A percentile compares a stretch with the other conserved stretches of the same genome.
phyloP scores from a whole-genome alignment of 2,329 filamentous ascomycete species.

The Fusarium miscanthi region DNA sequence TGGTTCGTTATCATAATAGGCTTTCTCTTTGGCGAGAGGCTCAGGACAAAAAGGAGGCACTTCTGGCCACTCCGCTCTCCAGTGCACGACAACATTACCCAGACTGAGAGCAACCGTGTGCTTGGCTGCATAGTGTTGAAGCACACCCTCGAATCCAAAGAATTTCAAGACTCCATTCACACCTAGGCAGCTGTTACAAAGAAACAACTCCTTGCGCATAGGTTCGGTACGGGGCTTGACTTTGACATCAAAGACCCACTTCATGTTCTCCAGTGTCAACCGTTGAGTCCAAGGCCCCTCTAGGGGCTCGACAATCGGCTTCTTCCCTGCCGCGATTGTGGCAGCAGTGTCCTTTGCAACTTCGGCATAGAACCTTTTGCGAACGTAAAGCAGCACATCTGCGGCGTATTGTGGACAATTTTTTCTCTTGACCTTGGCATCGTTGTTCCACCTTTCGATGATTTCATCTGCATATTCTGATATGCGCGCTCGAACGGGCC shows the following conservation, averaged over 20 bases:
- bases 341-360: conserved; percentile 64
- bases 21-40: conserved; percentile 54
- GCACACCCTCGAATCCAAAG: conserved; percentile 81
- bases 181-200: conserved; percentile 72
- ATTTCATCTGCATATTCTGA: conserved; percentile 76
- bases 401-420: conserved; percentile 76
- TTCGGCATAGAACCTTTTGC: conserved; percentile 73
- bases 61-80: conserved; percentile 84
- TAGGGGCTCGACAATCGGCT: conserved; percentile 59
- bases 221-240: conserved; percentile 76
- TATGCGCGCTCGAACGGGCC: conserved; percentile 73
- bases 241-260: conserved; percentile 83
- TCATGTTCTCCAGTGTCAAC: conserved; percentile 85
- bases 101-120: conserved; percentile 77
- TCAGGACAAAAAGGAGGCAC: conserved; percentile 77
- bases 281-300: conserved; percentile 68
- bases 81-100: conserved; percentile 79
- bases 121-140: conserved; percentile 87
- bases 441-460: conserved; percentile 74
- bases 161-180: conserved; percentile 68
- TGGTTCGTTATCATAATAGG: conserved; percentile 22
- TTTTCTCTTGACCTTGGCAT: conserved; percentile 70
- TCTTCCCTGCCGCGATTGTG: conserved; percentile 57
- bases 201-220: conserved; percentile 77
- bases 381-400: conserved; percentile 75